phyloP scores from a whole-genome alignment of 2,329 filamentous ascomycete genomes.

The Colletotrichum viniferum region DNA sequence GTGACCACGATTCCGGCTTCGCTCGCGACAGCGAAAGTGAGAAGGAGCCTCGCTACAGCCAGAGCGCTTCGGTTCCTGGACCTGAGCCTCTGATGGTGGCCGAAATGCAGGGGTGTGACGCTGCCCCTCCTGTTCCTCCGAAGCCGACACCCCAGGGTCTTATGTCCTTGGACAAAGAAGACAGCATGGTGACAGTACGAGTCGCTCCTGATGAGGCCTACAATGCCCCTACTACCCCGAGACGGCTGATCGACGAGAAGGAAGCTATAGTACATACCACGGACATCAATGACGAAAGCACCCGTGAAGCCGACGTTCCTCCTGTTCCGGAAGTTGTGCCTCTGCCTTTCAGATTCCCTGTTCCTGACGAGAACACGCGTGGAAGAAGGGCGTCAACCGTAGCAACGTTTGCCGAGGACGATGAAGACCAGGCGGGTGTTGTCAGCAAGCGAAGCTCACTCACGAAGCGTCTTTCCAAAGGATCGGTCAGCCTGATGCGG shows the following conservation, averaged over 20 bases:
- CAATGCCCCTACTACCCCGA: conserved; percentile 26
- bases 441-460: conserved; percentile 40
- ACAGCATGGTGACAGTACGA: conserved; percentile 56
- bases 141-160: conserved; percentile 40
- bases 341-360: conserved; percentile 67
- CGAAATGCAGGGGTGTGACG: conserved; percentile 45
- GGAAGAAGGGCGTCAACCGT: conserved; percentile 65
- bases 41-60: conserved; percentile 34
- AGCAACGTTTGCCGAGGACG: conserved; percentile 71
- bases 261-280: background rate
- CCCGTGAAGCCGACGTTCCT: conserved; percentile 28
- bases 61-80: conserved; percentile 21
- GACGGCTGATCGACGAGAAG: background rate
- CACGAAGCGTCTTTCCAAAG: conserved; percentile 53
- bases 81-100: conserved; percentile 39
- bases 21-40: conserved; percentile 54
- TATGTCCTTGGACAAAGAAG: conserved; percentile 44
- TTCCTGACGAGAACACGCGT: conserved; percentile 38
- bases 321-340: conserved; percentile 63
- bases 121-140: conserved; percentile 24
- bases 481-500: conserved; percentile 44
- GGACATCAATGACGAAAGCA: background rate
- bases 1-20: conserved; percentile 58
- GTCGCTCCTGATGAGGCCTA: conserved; percentile 54
- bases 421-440: conserved; percentile 39